A percentile compares a stretch with the other conserved stretches of the same genome.
Conservation (phyloP, 139 green algal genomes). For the Micractinium sp. region DNA sequence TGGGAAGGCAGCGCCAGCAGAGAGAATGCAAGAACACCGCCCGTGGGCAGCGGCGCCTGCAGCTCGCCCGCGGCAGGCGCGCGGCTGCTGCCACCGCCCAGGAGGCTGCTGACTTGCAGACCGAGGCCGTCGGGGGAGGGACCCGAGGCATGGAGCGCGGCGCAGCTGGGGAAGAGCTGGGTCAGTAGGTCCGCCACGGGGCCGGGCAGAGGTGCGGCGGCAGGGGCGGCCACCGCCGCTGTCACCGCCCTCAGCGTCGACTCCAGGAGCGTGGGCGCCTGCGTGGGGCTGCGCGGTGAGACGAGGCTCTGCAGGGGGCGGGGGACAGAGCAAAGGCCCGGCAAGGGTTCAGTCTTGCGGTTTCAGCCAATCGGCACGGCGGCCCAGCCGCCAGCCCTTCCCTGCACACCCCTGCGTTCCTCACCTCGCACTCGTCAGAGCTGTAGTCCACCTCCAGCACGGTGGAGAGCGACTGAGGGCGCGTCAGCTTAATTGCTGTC, state of each 20-base stretch:
- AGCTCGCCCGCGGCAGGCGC: not conserved
- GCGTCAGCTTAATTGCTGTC: too few relatives aligned
- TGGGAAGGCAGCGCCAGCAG: not conserved
- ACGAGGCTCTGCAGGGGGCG: too few relatives aligned
- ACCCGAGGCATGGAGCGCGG: not conserved
- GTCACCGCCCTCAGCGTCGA: not conserved
- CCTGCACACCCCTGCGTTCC: too few relatives aligned
- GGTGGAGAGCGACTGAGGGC: too few relatives aligned
- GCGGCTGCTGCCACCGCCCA: not conserved
- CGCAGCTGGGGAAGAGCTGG: constrained; percentile 8
- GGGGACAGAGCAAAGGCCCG: too few relatives aligned
- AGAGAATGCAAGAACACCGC: not conserved
- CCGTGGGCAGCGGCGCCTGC: not conserved
- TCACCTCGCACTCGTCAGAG: too few relatives aligned
- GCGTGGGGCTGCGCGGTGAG: too few relatives aligned
- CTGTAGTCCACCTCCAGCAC: too few relatives aligned
- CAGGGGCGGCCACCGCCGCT: not conserved
- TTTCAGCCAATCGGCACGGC: too few relatives aligned
- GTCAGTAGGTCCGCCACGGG: not conserved
- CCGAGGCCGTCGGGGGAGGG: not conserved
- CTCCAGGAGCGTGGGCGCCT: too few relatives aligned
- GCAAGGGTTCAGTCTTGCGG: too few relatives aligned
- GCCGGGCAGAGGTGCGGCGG: not conserved
- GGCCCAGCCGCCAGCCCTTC: too few relatives aligned
- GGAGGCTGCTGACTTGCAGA: not conserved